Base-by-base conservation (phyloP, 257 asterid genomes). In the Solanum pennellii region DNA sequence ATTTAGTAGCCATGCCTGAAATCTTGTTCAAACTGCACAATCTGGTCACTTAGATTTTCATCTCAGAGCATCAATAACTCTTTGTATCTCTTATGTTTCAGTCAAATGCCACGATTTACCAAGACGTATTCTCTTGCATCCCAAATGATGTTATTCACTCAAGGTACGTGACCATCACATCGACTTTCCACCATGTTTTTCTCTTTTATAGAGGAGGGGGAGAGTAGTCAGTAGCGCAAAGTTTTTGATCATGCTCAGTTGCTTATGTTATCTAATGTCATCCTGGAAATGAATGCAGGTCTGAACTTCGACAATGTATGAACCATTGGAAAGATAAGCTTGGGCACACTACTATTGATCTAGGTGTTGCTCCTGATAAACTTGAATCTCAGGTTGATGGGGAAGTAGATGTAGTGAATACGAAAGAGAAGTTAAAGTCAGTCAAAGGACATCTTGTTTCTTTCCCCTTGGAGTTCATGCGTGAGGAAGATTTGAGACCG, bases 381-480 rank as follows among this genome's bases (percentile, higher is more conserved):
- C 89, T 92, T 21, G 97, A 95, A 88, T 12, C 41, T 59, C 60
- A 73, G 18, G 87, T 92, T 87, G 86, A 94, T 71, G 95, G 95
- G 27, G 87, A 90, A 87, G 83, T 87, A 73, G 23, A 62, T 16
- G 71, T 86, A 65, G 44, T 83, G 49, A 91, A 95, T 88, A 93
- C 98, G 16, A 85, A 68, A 83, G 89, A 87, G 18, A 93, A 68
- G 90, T 87, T 97, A 49, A 87, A 93, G 90, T 90, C 95, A 21
- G 90, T 93, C 27, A 90, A 89, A 89, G 99, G 99, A 45, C 92
- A 88, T 89, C 95, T 95, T 29, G 99, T 97, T 88, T 92, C 94
- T n/a, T 97, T 97, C 86, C 99, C 99, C 18, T 85, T 95, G 91
- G 97, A 93, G 90, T 95, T 97, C 93, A 93, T 97, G 98, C 89